Conservation (phyloP, 129 eudicot species). For the Rutidosis leptorrhynchoides region DNA sequence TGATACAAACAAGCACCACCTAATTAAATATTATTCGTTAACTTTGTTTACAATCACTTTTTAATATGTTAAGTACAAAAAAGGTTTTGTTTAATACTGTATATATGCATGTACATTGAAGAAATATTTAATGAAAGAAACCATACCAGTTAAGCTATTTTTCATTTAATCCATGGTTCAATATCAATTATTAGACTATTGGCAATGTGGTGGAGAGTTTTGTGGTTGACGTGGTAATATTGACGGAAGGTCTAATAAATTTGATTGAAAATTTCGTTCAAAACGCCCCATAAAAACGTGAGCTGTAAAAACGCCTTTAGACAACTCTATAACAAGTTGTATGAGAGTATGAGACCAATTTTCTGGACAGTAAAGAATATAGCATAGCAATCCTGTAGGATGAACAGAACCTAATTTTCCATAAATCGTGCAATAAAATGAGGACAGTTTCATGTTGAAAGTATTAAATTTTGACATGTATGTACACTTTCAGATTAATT, state of each 20-base stretch:
- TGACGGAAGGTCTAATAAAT: too few relatives aligned
- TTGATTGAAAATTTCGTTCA: too few relatives aligned
- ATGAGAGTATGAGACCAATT: too few relatives aligned
- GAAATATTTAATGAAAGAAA: too few relatives aligned
- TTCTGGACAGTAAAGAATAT: not conserved
- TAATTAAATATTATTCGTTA: not conserved
- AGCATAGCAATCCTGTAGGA: not conserved
- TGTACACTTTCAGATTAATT: constrained; percentile 16
- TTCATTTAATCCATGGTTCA: not conserved
- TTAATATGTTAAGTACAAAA: not conserved
- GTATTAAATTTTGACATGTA: constrained; percentile 6
- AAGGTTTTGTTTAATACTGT: not conserved
- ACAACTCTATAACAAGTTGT: too few relatives aligned
- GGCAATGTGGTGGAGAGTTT: too few relatives aligned
- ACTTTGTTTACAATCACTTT: not conserved
- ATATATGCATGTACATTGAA: not conserved
- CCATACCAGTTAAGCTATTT: not conserved
- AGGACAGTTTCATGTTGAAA: constrained; percentile 23
- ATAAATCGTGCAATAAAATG: constrained; percentile 25
- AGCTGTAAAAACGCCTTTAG: too few relatives aligned
- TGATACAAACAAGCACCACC: not conserved
- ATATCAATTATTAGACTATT: not conserved
- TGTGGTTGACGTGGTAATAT: too few relatives aligned
- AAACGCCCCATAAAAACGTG: too few relatives aligned
- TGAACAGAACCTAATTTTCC: constrained; percentile 19